Percentiles rank a stretch among this genome's conserved stretches.
Conservation (phyloP, 192 early-diverging fungal genomes). For the Podila epicladia region DNA sequence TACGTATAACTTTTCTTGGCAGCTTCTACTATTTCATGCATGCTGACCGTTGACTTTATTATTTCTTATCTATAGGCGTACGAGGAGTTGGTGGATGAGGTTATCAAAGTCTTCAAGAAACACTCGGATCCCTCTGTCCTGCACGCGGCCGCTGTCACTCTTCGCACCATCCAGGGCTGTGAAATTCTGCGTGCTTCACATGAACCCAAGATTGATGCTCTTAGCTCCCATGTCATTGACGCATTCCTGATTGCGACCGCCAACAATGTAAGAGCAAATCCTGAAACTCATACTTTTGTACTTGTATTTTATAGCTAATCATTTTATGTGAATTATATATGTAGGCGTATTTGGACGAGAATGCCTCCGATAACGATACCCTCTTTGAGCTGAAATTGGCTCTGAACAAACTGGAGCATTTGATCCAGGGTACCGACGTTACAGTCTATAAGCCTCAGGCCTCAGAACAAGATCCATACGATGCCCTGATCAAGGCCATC, state of each 20-base stretch:
- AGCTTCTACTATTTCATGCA: too few relatives aligned
- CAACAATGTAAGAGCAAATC: neutral
- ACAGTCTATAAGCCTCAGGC: constrained; percentile 14
- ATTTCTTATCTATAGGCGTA: constrained; percentile 46
- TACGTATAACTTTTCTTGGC: constrained; percentile 16
- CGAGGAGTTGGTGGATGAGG: constrained; percentile 56
- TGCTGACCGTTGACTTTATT: neutral
- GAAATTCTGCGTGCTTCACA: constrained; percentile 44
- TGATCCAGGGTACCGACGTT: constrained; percentile 42
- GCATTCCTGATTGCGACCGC: constrained; percentile 18
- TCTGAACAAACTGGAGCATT: constrained; percentile 33
- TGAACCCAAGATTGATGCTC: constrained; percentile 49
- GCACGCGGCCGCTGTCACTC: constrained; percentile 46
- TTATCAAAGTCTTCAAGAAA: constrained; percentile 56
- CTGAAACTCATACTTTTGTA: too few relatives aligned
- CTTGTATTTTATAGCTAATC: neutral
- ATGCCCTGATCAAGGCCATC: constrained; percentile 22
- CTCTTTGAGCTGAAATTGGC: constrained; percentile 17
- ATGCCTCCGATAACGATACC: constrained; percentile 2
- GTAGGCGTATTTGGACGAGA: constrained; percentile 11
- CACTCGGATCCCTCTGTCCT: constrained; percentile 52
- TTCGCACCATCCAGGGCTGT: constrained; percentile 50
- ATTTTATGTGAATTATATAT: neutral
- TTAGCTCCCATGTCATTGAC: constrained; percentile 24
- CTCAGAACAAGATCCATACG: constrained; percentile 19